Evolutionary conservation across 2,329 filamentous ascomycete genomes (phyloP), one percentile per base, ranked within the genome.

Genomic region (Curvularia sp.): DNA sequence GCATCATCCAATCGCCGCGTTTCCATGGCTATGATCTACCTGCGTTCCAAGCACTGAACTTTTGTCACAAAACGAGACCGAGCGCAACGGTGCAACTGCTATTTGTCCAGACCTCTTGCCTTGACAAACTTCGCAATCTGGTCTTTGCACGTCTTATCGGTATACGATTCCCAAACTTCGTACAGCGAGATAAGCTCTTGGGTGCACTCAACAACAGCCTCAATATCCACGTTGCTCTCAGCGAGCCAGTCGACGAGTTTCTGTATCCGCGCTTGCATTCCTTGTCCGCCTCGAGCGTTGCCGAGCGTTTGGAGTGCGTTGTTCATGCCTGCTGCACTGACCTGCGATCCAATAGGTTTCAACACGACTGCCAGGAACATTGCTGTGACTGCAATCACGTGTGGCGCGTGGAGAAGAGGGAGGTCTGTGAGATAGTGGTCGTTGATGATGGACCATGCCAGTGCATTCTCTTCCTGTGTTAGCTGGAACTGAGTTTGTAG

Each of bases 101-200:
- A 86, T 65, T 84, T 86, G 60, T 86, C 84, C 3, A 87, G 69
- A 39, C 81, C 83, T 71, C 84, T 82, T 49, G 81, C 81, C 74
- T 86, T 88, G 53, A 89, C 81, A 76, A 88, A 87, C 64, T 85
- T 82, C 8, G 81, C 81, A 67, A 90, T 83, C 62, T 84, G 79
- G 61, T 89, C 87, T 74, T 87, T 89, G 69, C 86, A 87, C 13
- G 80, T 79, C 74, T 88, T 87, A 69, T 89, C 87, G 53, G 80
- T 86, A 70, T 87, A 89, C 58, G 81, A 80, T 64, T 89, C 87
- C 87, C 87, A 89, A 1, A 86, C 78, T 71, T 96, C 91, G 74
- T 97, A 97, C 63, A 97, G 86, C 3, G 91, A 93, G 52, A 97
- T 91, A 61, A 97, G 85, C 79, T 97, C 93, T 78, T 97, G 93